These are phyloP conservation scores for Tubosaeta brunneosetosa DNA, from an alignment of 768 basidiomycete genomes.

Conservation along the genomic window DNA sequence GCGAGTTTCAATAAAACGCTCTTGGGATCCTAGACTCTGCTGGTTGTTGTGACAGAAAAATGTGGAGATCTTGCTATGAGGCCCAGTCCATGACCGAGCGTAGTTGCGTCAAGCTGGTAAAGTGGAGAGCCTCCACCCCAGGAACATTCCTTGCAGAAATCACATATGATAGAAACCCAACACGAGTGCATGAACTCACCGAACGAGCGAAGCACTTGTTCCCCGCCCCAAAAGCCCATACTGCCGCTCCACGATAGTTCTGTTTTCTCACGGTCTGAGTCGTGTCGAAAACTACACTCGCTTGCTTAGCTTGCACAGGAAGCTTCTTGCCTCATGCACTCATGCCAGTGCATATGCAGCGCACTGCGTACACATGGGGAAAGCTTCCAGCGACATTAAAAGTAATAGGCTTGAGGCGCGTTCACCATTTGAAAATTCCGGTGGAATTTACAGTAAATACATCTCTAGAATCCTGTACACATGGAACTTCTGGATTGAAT, in stretches of 20 bases:
- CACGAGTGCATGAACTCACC: slow-evolving; percentile 39
- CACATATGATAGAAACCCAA: background rate
- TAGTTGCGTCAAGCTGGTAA: slow-evolving; percentile 79
- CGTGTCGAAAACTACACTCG: slow-evolving; percentile 5
- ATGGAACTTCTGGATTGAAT: no score
- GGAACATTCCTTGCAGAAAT: slow-evolving; percentile 69
- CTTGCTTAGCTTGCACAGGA: background rate
- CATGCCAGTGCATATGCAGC: no score
- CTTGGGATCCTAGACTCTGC: slow-evolving; percentile 15
- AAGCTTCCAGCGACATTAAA: no score
- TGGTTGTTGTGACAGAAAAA: slow-evolving; percentile 43
- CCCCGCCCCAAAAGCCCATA: no score
- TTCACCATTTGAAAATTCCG: no score
- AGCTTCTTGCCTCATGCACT: no score
- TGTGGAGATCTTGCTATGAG: slow-evolving; percentile 53
- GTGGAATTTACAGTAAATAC: no score
- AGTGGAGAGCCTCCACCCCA: slow-evolving; percentile 88
- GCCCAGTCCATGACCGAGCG: slow-evolving; percentile 62
- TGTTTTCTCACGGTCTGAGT: slow-evolving; percentile 9
- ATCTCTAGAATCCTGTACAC: no score
- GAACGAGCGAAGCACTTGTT: slow-evolving; percentile 70
- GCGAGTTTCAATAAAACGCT: slow-evolving; percentile 70
- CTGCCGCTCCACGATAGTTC: no score
- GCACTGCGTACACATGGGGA: no score
- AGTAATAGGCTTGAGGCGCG: no score